Conservation (phyloP, 805 yeast species). For the Babjeviella inositovora region DNA sequence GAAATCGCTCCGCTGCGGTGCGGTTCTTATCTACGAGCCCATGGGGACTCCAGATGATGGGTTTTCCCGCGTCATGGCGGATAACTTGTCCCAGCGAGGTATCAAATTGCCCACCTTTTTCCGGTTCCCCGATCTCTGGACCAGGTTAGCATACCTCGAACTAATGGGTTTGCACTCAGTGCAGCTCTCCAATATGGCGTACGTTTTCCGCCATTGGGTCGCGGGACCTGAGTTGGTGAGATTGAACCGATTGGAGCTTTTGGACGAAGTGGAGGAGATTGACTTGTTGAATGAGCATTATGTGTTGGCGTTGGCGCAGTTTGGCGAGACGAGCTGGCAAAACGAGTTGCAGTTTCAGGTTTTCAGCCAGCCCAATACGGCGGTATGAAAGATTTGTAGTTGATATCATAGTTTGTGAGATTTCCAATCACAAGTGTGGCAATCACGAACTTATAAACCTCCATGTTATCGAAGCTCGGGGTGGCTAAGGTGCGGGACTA, state of each 20-base stretch:
- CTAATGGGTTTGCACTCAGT: no score
- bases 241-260: slow-evolving; percentile 38
- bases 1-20: slow-evolving; percentile 6
- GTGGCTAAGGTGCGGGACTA: no score
- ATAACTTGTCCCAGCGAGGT: slow-evolving; percentile 44
- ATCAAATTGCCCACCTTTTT: slow-evolving; percentile 40
- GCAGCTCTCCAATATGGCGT: slow-evolving; percentile 27
- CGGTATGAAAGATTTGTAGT: no score
- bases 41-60: slow-evolving; percentile 36
- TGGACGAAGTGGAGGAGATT: slow-evolving; percentile 69
- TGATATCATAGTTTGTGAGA: no score
- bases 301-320: slow-evolving; percentile 17
- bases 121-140: slow-evolving; percentile 4
- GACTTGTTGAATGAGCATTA: slow-evolving; percentile 47
- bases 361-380: no score
- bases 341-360: no score
- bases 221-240: slow-evolving; percentile 17
- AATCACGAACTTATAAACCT: no score
- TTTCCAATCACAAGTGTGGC: no score
- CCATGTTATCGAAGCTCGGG: no score
- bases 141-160: not conserved
- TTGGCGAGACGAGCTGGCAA: no score
- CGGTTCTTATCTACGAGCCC: slow-evolving; percentile 51
- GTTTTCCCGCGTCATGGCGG: slow-evolving; percentile 57
- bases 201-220: slow-evolving; percentile 24